Evolutionary conservation across 768 basidiomycete genomes (phyloP).

Genomic region (Tylopilus subfusipes): DNA sequence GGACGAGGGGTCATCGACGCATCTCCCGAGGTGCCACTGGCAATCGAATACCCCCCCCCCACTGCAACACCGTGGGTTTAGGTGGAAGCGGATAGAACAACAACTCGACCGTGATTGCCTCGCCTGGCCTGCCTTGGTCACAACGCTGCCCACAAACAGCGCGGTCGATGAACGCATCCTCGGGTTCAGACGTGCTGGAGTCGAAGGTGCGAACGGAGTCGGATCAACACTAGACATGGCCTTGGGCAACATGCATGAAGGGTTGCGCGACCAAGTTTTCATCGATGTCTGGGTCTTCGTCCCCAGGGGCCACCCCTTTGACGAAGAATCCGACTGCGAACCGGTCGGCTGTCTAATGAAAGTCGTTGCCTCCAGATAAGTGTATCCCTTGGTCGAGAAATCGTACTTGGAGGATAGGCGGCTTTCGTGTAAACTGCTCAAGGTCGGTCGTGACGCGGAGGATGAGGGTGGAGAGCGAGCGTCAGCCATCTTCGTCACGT

Average conservation of each 20-base stretch:
- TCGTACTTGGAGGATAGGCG: conserved; percentile 55
- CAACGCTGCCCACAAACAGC: conserved; percentile 58
- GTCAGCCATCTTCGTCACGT: no score
- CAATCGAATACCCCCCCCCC: conserved; percentile 61
- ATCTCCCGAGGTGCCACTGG: conserved; percentile 52
- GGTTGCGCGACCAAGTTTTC: conserved; percentile 61
- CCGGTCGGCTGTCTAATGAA: conserved; percentile 51
- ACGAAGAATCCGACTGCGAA: conserved; percentile 65
- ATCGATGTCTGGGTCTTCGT: conserved; percentile 54
- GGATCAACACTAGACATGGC: no score
- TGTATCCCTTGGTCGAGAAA: neutral
- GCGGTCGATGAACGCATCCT: conserved; percentile 44
- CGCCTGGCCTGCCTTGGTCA: conserved; percentile 47
- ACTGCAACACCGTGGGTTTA: conserved; percentile 56
- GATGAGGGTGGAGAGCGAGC: neutral
- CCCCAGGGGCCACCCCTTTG: conserved; percentile 54
- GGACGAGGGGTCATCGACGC: conserved; percentile 23
- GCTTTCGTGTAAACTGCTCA: conserved; percentile 55
- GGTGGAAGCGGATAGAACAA: conserved; percentile 58
- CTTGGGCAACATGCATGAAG: conserved; percentile 56
- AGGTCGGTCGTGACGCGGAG: no score
- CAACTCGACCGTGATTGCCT: conserved; percentile 54
- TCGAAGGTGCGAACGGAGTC: conserved; percentile 65
- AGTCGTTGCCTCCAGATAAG: no score
- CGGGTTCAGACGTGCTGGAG: conserved; percentile 55